Conservation (phyloP, 768 basidiomycete species). For the Termitomyces heimii region DNA sequence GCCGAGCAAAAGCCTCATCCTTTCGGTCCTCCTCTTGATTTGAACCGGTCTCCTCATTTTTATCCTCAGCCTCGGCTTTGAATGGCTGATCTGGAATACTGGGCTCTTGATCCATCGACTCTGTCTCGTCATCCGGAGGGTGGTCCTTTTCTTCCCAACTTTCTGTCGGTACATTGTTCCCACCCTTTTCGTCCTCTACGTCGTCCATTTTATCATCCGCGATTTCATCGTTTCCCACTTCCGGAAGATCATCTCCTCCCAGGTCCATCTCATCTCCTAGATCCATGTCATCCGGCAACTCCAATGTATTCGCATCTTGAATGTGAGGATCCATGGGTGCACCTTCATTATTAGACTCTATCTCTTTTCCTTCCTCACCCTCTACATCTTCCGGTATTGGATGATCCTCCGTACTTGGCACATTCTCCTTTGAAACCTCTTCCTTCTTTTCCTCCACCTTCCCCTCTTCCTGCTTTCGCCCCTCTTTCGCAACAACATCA, state of each 20-base stretch:
- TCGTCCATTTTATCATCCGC: conserved; percentile 29
- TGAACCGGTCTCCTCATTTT: conserved; percentile 19
- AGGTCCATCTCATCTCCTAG: conserved; percentile 39
- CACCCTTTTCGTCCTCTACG: conserved; percentile 18
- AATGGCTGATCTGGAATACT: conserved; percentile 12
- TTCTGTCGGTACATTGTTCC: conserved; percentile 15
- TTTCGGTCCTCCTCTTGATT: conserved; percentile 21
- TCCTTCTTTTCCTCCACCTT: conserved; percentile 21
- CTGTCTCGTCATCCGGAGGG: conserved; percentile 18
- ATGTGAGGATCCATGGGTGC: conserved; percentile 72
- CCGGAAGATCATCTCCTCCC: conserved; percentile 22
- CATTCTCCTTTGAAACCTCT: conserved; percentile 18
- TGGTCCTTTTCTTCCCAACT: conserved; percentile 17
- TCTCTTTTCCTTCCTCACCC: conserved; percentile 33
- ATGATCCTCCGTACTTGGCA: conserved; percentile 14
- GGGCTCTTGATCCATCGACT: conserved; percentile 22
- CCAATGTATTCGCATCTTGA: conserved; percentile 72
- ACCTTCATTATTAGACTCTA: conserved; percentile 44
- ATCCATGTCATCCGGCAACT: conserved; percentile 86
- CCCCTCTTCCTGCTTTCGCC: conserved; percentile 33
- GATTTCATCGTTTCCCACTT: conserved; percentile 22
- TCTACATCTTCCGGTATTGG: conserved; percentile 20
- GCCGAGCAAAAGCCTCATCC: conserved; percentile 32
- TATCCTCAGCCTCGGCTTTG: conserved; percentile 21
- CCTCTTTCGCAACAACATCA: conserved; percentile 80